Evolutionary conservation across 1,284 basidiomycete genomes (phyloP).

Genomic region (Macrocystidia cucumis): DNA sequence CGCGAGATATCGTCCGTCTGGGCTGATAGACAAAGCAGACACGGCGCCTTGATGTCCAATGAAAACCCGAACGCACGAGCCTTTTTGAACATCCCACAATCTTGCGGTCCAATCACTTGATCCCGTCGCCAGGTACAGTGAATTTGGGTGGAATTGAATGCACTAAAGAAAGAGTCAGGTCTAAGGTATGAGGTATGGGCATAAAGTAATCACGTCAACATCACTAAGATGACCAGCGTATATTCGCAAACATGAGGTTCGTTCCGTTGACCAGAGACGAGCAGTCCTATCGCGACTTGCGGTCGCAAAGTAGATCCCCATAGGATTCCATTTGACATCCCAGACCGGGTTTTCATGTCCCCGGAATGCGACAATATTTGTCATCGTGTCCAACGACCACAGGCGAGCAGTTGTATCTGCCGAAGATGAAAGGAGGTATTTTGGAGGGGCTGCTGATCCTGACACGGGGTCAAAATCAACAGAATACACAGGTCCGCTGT

Average conservation of each 20-base stretch:
- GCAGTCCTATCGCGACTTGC: conserved; percentile 93
- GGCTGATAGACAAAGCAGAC: conserved; percentile 85
- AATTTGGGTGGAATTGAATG: conserved; percentile 95
- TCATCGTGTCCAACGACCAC: conserved; percentile 95
- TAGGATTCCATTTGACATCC: conserved; percentile 98
- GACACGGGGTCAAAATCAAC: conserved; percentile 89
- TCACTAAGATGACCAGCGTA: conserved; percentile 97
- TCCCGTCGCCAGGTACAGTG: conserved; percentile 94
- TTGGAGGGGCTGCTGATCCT: conserved; percentile 82
- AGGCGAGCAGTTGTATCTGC: conserved; percentile 88
- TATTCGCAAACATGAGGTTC: conserved; percentile 81
- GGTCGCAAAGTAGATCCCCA: conserved; percentile 98
- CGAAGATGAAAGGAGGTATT: conserved; percentile 87
- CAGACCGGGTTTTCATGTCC: conserved; percentile 98
- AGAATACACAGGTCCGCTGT: conserved; percentile 94
- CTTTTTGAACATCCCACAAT: conserved; percentile 98
- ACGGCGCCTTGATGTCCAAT: conserved; percentile 91
- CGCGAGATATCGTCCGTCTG: conserved; percentile 91
- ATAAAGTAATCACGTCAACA: conserved; percentile 72
- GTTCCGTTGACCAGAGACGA: conserved; percentile 93
- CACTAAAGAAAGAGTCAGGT: conserved; percentile 49
- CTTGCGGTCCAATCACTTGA: conserved; percentile 95
- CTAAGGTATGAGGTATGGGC: conserved; percentile 2
- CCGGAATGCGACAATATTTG: conserved; percentile 89
- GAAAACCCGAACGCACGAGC: conserved; percentile 90